Conservation (phyloP, 2,329 filamentous ascomycete genomes). For the Scortechinia acanthostroma region DNA sequence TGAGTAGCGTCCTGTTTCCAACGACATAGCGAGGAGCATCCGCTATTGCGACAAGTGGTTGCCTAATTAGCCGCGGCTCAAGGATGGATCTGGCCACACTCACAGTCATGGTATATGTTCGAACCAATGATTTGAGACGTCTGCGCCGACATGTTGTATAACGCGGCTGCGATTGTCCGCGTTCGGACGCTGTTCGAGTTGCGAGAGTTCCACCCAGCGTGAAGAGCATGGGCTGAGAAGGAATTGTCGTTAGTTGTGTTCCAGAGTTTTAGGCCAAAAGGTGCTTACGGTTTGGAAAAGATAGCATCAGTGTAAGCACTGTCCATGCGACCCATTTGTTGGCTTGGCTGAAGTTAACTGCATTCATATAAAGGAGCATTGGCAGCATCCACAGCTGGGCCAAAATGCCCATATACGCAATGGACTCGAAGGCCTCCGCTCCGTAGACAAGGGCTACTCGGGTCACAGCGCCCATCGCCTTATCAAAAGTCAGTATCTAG, state of each 20-base stretch:
- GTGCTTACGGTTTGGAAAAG: constrained; percentile 26
- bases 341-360: constrained; percentile 23
- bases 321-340: constrained; percentile 32
- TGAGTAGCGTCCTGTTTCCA: constrained; percentile 30
- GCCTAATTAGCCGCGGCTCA: constrained; percentile 18
- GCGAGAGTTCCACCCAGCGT: constrained; percentile 37
- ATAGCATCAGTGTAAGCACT: constrained; percentile 29
- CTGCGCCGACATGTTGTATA: constrained; percentile 52
- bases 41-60: constrained; percentile 19
- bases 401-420: no score
- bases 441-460: no score
- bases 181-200: constrained; percentile 57
- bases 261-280: constrained; percentile 7
- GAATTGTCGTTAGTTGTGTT: constrained; percentile 5
- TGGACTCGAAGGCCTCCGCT: no score
- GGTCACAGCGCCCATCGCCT: no score
- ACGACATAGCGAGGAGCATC: constrained; percentile 37
- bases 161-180: constrained; percentile 51
- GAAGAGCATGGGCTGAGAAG: constrained; percentile 35
- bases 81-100: constrained; percentile 5
- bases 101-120: constrained; percentile 24
- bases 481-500: no score
- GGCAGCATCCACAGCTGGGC: constrained; percentile 53
- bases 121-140: constrained; percentile 28
- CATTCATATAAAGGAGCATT: constrained; percentile 40